Conservation (phyloP, 257 asterid genomes). For the Capsicum chinense region DNA sequence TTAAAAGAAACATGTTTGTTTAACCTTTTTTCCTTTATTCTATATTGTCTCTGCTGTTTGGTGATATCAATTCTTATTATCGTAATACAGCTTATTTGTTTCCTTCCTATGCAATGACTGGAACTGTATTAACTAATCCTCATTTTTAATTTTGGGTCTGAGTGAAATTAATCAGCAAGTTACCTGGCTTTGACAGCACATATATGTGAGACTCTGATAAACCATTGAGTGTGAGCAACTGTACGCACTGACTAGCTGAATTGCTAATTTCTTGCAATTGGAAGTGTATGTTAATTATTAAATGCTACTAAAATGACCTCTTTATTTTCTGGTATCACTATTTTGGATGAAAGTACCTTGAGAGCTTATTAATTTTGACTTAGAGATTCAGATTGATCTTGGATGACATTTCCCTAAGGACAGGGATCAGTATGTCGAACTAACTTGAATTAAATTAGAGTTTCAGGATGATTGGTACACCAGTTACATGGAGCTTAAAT, state of each 20-base stretch:
- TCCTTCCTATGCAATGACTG: background rate
- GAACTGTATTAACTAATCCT: background rate
- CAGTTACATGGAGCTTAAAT: background rate
- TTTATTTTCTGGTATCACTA: background rate
- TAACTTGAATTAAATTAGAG: background rate
- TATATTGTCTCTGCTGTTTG: background rate
- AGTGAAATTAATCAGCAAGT: conserved; percentile 1
- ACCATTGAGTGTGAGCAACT: background rate
- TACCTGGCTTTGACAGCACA: background rate
- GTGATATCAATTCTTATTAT: background rate
- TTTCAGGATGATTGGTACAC: background rate
- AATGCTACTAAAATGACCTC: background rate
- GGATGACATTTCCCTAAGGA: background rate
- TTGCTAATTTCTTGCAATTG: conserved; percentile 1
- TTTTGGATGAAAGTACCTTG: background rate
- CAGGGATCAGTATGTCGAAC: background rate
- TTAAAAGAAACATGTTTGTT: background rate
- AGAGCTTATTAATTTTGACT: background rate
- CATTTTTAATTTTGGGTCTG: background rate
- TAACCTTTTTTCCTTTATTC: background rate
- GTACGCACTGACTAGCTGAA: conserved; percentile 6
- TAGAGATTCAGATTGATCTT: conserved; percentile 10
- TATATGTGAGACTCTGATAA: conserved; percentile 1
- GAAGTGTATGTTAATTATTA: conserved; percentile 10
- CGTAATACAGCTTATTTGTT: conserved; percentile 8